These are phyloP conservation scores for Polygonum maritimum DNA, from an alignment of 148 eudicot species.

Conservation along the genomic window DNA sequence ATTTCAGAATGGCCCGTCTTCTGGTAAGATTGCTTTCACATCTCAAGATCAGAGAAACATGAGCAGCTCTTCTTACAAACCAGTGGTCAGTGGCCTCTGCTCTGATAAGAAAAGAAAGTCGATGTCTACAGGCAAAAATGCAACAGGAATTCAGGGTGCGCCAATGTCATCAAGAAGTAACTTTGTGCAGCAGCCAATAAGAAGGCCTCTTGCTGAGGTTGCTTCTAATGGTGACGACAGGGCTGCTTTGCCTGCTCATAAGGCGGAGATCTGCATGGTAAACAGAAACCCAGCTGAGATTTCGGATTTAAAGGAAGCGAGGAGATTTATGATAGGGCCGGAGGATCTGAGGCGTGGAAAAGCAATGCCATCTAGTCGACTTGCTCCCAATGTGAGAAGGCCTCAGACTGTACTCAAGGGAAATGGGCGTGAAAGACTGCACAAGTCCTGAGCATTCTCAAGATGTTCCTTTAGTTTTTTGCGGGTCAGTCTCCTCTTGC, in stretches of 20 bases:
- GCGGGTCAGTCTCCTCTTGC: background rate
- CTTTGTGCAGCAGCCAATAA: background rate
- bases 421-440: background rate
- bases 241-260: slow-evolving; percentile 2
- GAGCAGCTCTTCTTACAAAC: background rate
- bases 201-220: background rate
- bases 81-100: background rate
- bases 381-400: background rate
- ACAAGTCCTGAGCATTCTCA: background rate
- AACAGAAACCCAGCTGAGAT: slow-evolving; percentile 77
- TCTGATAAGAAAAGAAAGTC: slow-evolving; percentile 1
- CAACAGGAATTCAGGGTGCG: background rate
- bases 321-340: slow-evolving; percentile 32
- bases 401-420: slow-evolving; percentile 7
- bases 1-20: slow-evolving; percentile 10
- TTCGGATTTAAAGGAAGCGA: slow-evolving; percentile 30
- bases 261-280: slow-evolving; percentile 27
- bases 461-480: background rate
- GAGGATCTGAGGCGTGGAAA: slow-evolving; percentile 30
- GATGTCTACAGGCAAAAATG: background rate
- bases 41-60: slow-evolving; percentile 15
- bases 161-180: background rate
- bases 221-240: slow-evolving; percentile 2
- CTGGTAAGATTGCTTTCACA: slow-evolving; percentile 7
- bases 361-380: background rate